Base-by-base conservation (phyloP, 2,329 filamentous ascomycete species). In the Alternaria novae-zelandiae region DNA sequence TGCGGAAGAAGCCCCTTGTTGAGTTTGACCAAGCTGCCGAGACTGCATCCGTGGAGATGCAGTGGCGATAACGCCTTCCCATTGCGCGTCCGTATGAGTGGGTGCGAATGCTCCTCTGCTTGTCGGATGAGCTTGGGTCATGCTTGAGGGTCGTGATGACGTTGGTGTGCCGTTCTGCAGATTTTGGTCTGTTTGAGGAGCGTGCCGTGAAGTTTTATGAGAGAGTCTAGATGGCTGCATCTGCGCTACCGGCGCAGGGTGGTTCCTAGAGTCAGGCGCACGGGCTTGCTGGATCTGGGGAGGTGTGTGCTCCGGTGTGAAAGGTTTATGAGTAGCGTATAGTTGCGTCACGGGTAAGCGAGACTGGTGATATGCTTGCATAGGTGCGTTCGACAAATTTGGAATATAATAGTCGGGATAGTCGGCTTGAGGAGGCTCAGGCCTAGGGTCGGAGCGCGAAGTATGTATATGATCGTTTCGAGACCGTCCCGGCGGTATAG, bases 51-150 rank as follows among this genome's bases (percentile, higher is more conserved):
- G 26, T 44, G 62, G 57, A 10, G 43, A 56, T 47, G 25, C 17
- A 17, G 63, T 54, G 17, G 28, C 25, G 10, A 55, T 2, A n/a
- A 59, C 10, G 4, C 57, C 61, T 26, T 60, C 54, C 49, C 51
- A 46, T 43, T 66, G 61, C 13, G 54, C 23, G 4, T 61, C 25
- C 6, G 56, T 63, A n/a, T 54, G 51, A 6, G 5, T 5, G 10
- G 49, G 41, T 43, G 43, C 21, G 26, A 57, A 66, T 0, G 54
- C 47, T 15, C 54, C 57, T 2, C 51, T 23, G 5, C 44, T 57
- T 3, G 44, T 36, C 6, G 44, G n/a, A 36, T 17, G 21, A 50
- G 15, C 6, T 6, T 25, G 21, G 11, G 13, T 50, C 21, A 45
- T 9, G n/a, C 11, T 41, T 41, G 44, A 12, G 23, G 54, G 21